Evolutionary conservation across 139 green algal species (phyloP), one percentile per base, ranked within the genome.

Genomic region (Diplosphaera chodatii): DNA sequence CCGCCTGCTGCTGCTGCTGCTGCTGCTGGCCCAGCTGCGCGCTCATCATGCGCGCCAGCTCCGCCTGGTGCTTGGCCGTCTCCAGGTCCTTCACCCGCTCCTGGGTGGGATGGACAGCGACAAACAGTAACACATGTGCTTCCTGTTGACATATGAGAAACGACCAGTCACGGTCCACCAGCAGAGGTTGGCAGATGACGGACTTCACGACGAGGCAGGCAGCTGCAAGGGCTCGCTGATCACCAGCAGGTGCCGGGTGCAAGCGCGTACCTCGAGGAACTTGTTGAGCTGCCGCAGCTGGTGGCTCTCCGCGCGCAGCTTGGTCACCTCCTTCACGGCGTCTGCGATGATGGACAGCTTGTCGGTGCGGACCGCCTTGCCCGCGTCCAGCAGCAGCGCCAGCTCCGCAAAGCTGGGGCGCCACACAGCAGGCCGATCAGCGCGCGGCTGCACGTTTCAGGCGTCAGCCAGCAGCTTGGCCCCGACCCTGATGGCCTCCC

Each of bases 221-320:
- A 13, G 37, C 37, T 48, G 37, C 10, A 48, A 48, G 10, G 10
- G 13, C 37, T 48, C 10, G 13, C 37, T 48, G n/a, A n/a, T n/a
- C n/a, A n/a, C 37, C 37, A 48, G 37, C 10, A 48, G 10, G 10
- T 48, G 37, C 10, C 37, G 13, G 37, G 13, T 48, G 10, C 8
- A 22, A 59, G 1, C 25, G 56, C 72, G 3, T 32, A 78, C 83
- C 75, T 88, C 83, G 30, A 88, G 55, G 32, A 88, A 87, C 66
- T 88, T 88, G 66, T 87, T 88, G 22, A 88, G 76, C 73, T 87
- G 83, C 10, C 70, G 76, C 32, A 90, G 73, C 76, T 90, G 84
- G 29, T 83, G 80, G 41, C 80, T 83, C 67, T 90, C 82, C 56
- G 84, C 75, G 18, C 84, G 69, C 68, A 90, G 75, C 31, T 84